Base-by-base conservation (phyloP, 441 rosid genomes). In the Pelargonium exstipulatum region DNA sequence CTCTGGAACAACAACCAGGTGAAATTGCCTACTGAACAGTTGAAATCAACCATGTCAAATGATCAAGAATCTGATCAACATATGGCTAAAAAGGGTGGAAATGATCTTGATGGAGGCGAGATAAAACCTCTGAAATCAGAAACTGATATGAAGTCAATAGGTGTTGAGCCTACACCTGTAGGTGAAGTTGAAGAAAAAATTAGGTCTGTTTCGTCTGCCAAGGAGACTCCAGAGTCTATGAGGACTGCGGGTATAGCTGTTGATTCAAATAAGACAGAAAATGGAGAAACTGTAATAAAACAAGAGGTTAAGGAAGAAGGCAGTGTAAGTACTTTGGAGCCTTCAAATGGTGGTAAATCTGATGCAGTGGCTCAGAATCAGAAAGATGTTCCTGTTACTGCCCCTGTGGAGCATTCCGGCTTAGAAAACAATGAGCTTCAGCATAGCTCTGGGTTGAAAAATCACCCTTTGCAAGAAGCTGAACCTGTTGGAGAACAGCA, bases 221-320 rank as follows among this genome's bases (percentile, higher is more conserved):
- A 76, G 77, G 79, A 74, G 68, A 51, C 62, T 42, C 51, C 66
- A 63, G 72, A 76, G 67, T 55, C 78, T 65, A 49, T n/a, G 29
- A 42, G 7, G 46, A 55, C 42, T 0, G 48, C 65, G 48, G 78
- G 29, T 69, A 35, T 45, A 6, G 65, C 69, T 17, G 14, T 26
- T 70, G 78, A 69, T 55, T 45, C 69, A 13, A 70, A 13, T 53
- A 68, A 62, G 4, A 51, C 64, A 1, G 83, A 73, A 71, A 78
- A 67, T 55, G 78, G 68, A 40, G 85, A 51, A 57, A 49, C 68
- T 46, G 64, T 61, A n/a, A 57, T 46, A 46, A 80, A 68, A 71
- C 72, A 73, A 62, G 63, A 8, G 65, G 83, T 75, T 51, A 83
- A 79, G 76, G 83, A 72, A 73, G 87, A 80, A 74, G 67, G 72